Base-by-base conservation (phyloP, 495 filamentous ascomycete species). In the Neurospora sublineolata region DNA sequence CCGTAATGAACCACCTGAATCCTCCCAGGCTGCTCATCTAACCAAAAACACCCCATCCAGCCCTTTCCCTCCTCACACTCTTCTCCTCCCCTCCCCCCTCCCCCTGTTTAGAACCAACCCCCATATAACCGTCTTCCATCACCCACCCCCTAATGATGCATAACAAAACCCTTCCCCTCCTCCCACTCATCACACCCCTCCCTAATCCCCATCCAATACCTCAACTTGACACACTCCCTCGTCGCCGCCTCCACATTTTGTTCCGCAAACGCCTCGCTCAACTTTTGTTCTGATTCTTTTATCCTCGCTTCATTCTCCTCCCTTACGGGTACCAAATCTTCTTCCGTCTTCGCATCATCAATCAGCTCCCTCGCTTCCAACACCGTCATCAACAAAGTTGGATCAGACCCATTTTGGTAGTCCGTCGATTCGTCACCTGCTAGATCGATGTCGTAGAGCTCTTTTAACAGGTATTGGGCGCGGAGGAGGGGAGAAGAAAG, bases 201-300 rank as follows among this genome's bases (percentile, higher is more conserved):
- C 68, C 87, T 86, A 68, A 99, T 88, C 85, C 93, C 95, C 76
- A 89, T 84, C 95, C 95, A 97, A 84, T 97, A 99, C 81, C 93
- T 84, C 85, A 98, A 82, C 80, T 86, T 82, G 8, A 96, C 88
- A 58, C 88, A 88, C 86, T 94, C 93, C 71, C 70, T 77, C 82
- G 84, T 88, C 39, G 93, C 95, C 20, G 38, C 79, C 75, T 88
- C 85, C 67, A 91, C 75, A 82, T 96, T 89, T 44, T 37, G 37
- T 37, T 89, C 91, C 8, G 77, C 82, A 80, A 98, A 94, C n/a
- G 87, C 85, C 68, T 77, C 76, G 44, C 84, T 90, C 23, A 99
- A 74, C 33, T 72, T 75, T 68, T 76, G 73, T 79, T 93, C 89
- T 70, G 87, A 88, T 75, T 78, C 83, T 67, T 68, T 69, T 37